A percentile compares a stretch with the other conserved stretches of the same genome.
Evolutionary conservation across 208 protist species (phyloP).

Genomic region (Naegleria gruberi): DNA sequence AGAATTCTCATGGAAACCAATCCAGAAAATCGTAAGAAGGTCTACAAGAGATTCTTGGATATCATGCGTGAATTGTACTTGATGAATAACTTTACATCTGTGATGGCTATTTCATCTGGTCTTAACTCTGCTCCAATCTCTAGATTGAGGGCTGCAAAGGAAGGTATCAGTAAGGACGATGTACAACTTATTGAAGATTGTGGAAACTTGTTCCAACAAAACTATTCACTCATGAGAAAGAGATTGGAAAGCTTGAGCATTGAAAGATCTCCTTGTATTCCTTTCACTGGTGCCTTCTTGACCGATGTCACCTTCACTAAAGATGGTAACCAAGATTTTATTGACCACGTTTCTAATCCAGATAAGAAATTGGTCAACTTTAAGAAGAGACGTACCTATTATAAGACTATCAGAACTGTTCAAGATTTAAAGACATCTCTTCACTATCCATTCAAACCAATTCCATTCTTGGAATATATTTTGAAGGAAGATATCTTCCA

Average conservation of each 20-base stretch:
- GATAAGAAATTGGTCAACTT: not conserved
- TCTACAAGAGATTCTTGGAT: slow-evolving; percentile 29
- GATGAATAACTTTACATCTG: slow-evolving; percentile 33
- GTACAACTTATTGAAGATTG: slow-evolving; percentile 26
- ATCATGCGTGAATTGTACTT: slow-evolving; percentile 24
- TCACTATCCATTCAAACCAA: not conserved
- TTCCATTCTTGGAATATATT: not conserved
- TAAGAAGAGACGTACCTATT: slow-evolving; percentile 6
- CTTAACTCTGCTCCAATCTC: slow-evolving; percentile 21
- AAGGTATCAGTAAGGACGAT: slow-evolving; percentile 4
- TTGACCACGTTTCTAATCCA: not conserved
- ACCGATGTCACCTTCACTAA: slow-evolving; percentile 34
- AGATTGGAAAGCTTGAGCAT: not conserved
- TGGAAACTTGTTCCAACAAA: not conserved
- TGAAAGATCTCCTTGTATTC: slow-evolving; percentile 27
- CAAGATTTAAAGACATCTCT: not conserved
- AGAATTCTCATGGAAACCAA: slow-evolving; percentile 18
- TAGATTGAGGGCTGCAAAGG: slow-evolving; percentile 27
- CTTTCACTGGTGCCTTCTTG: slow-evolving; percentile 35
- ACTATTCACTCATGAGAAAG: slow-evolving; percentile 5
- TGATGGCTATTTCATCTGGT: slow-evolving; percentile 30
- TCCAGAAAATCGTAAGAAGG: slow-evolving; percentile 24
- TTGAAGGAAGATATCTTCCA: not conserved
- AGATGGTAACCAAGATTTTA: slow-evolving; percentile 22
- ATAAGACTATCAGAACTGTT: not conserved